These are phyloP conservation scores for Auricularia auricula-judae DNA, from an alignment of 768 basidiomycete genomes.

Conservation along the genomic window DNA sequence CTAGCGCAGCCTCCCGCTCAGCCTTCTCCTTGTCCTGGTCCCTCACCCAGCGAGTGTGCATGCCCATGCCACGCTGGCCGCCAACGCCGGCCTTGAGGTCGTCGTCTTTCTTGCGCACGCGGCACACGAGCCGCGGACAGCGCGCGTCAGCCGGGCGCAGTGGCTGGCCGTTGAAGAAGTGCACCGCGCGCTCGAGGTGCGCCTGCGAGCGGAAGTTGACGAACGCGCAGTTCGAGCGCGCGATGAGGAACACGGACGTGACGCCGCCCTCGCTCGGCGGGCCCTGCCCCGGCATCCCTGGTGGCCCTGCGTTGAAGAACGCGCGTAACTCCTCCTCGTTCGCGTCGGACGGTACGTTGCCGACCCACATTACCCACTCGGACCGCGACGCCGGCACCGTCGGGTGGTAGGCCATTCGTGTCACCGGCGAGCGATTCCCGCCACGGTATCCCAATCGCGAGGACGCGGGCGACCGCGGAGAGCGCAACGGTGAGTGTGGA, in stretches of 20 bases:
- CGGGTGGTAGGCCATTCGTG: slow-evolving; percentile 41
- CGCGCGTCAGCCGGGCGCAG: slow-evolving; percentile 61
- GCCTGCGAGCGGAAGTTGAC: slow-evolving; percentile 69
- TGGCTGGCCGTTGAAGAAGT: slow-evolving; percentile 56
- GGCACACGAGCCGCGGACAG: slow-evolving; percentile 74
- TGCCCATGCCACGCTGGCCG: slow-evolving; percentile 73
- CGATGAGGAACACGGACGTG: slow-evolving; percentile 81
- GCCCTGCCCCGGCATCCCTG: slow-evolving; percentile 9
- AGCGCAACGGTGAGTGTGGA: background rate
- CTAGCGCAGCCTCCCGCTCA: background rate
- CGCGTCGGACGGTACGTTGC: slow-evolving; percentile 80
- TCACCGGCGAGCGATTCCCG: background rate
- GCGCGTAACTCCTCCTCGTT: slow-evolving; percentile 76
- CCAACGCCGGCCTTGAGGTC: slow-evolving; percentile 86
- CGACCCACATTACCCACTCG: slow-evolving; percentile 95
- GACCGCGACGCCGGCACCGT: slow-evolving; percentile 64
- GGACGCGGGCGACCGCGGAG: background rate
- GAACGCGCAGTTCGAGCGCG: slow-evolving; percentile 92
- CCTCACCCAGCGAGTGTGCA: slow-evolving; percentile 77
- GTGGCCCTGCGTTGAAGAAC: slow-evolving; percentile 50
- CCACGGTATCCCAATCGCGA: background rate
- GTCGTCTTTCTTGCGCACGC: slow-evolving; percentile 69
- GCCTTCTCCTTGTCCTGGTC: slow-evolving; percentile 32
- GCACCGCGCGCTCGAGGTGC: slow-evolving; percentile 55
- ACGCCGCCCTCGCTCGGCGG: slow-evolving; percentile 38